These are phyloP conservation scores for Theobroma cacao DNA, from an alignment of 345 rosid species.

Conservation along the genomic window DNA sequence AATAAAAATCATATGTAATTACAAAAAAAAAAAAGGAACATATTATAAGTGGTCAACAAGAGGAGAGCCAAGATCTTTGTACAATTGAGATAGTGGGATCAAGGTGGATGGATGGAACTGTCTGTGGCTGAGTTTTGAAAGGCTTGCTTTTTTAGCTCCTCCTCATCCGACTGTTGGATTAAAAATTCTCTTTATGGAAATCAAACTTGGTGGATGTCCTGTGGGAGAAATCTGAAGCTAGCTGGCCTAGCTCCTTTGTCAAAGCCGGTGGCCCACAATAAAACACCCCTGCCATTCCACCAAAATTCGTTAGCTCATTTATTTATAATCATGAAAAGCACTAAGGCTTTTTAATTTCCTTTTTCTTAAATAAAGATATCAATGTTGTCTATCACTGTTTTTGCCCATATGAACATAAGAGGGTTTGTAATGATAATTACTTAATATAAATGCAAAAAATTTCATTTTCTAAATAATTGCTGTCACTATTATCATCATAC, in stretches of 20 bases:
- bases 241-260: conserved; percentile 61
- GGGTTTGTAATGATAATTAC: too few species aligned
- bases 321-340: background rate
- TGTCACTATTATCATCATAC: too few species aligned
- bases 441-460: too few species aligned
- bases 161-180: conserved; percentile 1
- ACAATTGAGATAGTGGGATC: background rate
- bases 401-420: too few species aligned
- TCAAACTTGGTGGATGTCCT: conserved; percentile 71
- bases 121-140: too few species aligned
- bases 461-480: too few species aligned
- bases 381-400: background rate
- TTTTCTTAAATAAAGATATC: background rate
- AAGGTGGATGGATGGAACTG: background rate
- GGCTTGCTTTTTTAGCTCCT: too few species aligned
- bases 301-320: background rate
- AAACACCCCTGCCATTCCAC: conserved; percentile 58
- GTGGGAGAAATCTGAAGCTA: conserved; percentile 73
- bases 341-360: background rate
- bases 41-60: background rate
- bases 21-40: background rate
- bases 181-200: conserved; percentile 78
- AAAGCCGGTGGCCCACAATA: conserved; percentile 75
- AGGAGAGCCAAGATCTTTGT: background rate
- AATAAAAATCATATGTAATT: background rate